Base-by-base conservation (phyloP, 345 rosid genomes). In the Boechera retrofracta region DNA sequence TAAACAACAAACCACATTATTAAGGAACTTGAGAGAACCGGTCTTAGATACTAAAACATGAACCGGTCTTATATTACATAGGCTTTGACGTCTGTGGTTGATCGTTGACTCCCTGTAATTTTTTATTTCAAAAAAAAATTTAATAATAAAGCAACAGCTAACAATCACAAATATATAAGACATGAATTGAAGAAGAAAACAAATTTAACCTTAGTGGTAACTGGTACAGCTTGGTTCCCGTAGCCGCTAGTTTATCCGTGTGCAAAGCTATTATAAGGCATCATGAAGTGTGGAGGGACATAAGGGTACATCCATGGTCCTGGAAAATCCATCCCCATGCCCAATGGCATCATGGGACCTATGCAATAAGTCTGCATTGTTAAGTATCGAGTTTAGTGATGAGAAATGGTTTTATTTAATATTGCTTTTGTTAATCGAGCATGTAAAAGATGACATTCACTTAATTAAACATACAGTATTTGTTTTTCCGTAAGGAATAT, bases 291-390 rank as follows among this genome's bases (percentile, higher is more conserved):
- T 15, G 56, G 56, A 41, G 28, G 31, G 0, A 21, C 1, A 15
- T 6, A 51, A 38, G 74, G 69, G 2, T 39, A 39, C 7, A 6
- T 2, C 75, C 64, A 76, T 52, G 80, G 56, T 52, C 24, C 29
- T 3, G 39, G 69, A 41, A 41, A 61, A 51, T 52, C 64, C 74
- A 52, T 41, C 21, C 10, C n/a, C 64, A 67, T 67, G 15, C 53
- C 73, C 12, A 48, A 10, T 67, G 79, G 67, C 58, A 58, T 16
- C 68, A 67, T 59, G 1, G 53, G 61, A 29, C 35, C 36, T 10
- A 7, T 11, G 41, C 48, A 67, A 21, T 4, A 21, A 13, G 41
- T 26, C 79, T 58, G 67, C 56, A 45, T 45, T 55, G 66, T 65
- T 44, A 56, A 12, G 56, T 54, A 13, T 41, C 63, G 33, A 47